A percentile compares a stretch with the other conserved stretches of the same genome.
phyloP scores from a whole-genome alignment of 495 filamentous ascomycete species.

The Trichoderma parareesei region DNA sequence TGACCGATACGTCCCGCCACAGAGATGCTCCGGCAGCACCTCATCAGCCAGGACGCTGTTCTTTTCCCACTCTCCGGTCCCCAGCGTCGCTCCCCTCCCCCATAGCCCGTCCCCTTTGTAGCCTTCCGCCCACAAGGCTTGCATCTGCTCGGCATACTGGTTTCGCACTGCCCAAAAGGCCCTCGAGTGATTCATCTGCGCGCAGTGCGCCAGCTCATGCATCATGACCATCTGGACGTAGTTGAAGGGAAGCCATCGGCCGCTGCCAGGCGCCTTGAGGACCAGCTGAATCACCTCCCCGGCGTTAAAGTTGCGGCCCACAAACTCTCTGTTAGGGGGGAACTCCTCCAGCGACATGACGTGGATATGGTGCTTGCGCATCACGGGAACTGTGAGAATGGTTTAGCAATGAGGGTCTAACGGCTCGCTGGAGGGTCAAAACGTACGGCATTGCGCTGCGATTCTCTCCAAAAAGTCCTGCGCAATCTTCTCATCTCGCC shows the following conservation, averaged over 20 bases:
- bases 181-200: slow-evolving; percentile 73
- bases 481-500: slow-evolving; percentile 47
- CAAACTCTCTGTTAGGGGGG: slow-evolving; percentile 63
- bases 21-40: slow-evolving; percentile 54
- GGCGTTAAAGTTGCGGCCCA: slow-evolving; percentile 74
- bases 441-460: slow-evolving; percentile 60
- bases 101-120: slow-evolving; percentile 75
- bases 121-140: slow-evolving; percentile 49
- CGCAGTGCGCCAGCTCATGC: slow-evolving; percentile 71
- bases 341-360: slow-evolving; percentile 73
- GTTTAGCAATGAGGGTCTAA: background rate
- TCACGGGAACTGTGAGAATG: slow-evolving; percentile 49
- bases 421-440: background rate
- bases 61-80: slow-evolving; percentile 48
- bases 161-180: slow-evolving; percentile 69
- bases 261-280: slow-evolving; percentile 49
- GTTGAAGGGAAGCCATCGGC: slow-evolving; percentile 64
- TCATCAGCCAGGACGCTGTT: slow-evolving; percentile 42
- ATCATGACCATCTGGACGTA: slow-evolving; percentile 85
- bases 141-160: slow-evolving; percentile 55
- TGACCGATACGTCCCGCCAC: slow-evolving; percentile 60
- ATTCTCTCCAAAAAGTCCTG: slow-evolving; percentile 67
- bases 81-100: slow-evolving; percentile 54
- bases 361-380: slow-evolving; percentile 57
- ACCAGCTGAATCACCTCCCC: slow-evolving; percentile 79